Percentiles rank a stretch among this genome's conserved stretches.
Evolutionary conservation across 345 rosid genomes (phyloP).

Genomic region (Balakata baccata): DNA sequence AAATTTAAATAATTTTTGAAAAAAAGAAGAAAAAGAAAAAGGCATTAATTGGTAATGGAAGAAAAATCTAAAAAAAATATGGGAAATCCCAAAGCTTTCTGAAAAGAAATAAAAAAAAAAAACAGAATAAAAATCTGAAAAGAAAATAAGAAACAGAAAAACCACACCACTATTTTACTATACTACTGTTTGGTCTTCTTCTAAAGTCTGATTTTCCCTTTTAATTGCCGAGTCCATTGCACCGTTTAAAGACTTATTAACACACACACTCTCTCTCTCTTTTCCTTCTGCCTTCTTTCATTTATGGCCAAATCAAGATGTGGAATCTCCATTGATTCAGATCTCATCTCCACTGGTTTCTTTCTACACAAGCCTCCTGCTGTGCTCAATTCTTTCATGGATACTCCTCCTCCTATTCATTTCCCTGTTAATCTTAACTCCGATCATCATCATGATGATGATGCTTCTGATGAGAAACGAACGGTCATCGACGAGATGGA

Average conservation of each 20-base stretch:
- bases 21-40: background rate
- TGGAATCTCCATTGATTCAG: constrained; percentile 65
- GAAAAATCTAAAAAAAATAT: background rate
- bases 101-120: background rate
- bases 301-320: constrained; percentile 53
- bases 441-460: background rate
- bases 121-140: background rate
- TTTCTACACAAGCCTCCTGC: constrained; percentile 32
- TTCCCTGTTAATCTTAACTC: constrained; percentile 44
- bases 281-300: constrained; percentile 17
- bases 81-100: background rate
- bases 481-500: constrained; percentile 51
- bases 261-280: constrained; percentile 21
- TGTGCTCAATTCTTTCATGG: constrained; percentile 47
- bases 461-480: constrained; percentile 19
- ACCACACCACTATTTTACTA: constrained; percentile 2
- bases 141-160: background rate
- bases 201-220: constrained; percentile 39
- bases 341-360: constrained; percentile 27
- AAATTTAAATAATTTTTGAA: background rate
- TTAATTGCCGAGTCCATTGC: constrained; percentile 74
- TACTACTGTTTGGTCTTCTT: constrained; percentile 38
- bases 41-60: background rate
- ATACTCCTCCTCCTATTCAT: constrained; percentile 30
- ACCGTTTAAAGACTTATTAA: constrained; percentile 35